Evolutionary conservation across 176 grass and related monocot species (phyloP).

Genomic region (Hyparrhenia diplandra): DNA sequence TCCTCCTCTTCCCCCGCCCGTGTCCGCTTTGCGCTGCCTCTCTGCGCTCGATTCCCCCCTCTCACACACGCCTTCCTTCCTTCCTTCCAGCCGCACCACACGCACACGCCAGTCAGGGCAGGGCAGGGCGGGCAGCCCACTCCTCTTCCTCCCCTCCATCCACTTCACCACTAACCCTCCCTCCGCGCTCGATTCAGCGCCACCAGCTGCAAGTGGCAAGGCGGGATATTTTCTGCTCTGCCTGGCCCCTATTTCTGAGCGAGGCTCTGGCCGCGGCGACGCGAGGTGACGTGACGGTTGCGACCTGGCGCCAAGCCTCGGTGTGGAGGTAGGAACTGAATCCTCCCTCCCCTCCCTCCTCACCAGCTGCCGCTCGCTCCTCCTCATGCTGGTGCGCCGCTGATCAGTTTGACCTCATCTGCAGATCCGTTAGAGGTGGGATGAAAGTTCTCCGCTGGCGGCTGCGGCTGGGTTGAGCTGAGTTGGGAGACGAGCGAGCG

Average conservation of each 20-base stretch:
- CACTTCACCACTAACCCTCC: not conserved
- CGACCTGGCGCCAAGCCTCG: conserved; percentile 11
- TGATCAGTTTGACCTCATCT: not conserved
- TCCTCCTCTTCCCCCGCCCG: not conserved
- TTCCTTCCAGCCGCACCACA: conserved; percentile 20
- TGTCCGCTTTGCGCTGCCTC: not conserved
- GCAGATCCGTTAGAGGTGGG: conserved; percentile 30
- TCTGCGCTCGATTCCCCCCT: not conserved
- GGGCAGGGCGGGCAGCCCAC: too few relatives aligned
- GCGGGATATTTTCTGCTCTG: not conserved
- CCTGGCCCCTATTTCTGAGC: not conserved
- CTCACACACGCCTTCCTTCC: not conserved
- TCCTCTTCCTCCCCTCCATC: not conserved
- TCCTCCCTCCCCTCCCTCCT: not conserved
- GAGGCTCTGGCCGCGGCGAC: not conserved
- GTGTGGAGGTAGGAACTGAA: conserved; percentile 29
- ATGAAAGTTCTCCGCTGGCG: conserved; percentile 1
- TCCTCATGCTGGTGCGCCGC: not conserved
- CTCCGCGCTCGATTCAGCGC: not conserved
- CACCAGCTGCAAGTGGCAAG: not conserved
- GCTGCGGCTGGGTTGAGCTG: not conserved
- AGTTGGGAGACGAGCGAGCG: conserved; percentile 24
- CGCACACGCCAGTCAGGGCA: not conserved
- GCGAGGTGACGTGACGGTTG: conserved; percentile 6
- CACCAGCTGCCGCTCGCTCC: not conserved